These are phyloP conservation scores for Huntiella savannae DNA, from an alignment of 2,329 filamentous ascomycete genomes.

Conservation along the genomic window DNA sequence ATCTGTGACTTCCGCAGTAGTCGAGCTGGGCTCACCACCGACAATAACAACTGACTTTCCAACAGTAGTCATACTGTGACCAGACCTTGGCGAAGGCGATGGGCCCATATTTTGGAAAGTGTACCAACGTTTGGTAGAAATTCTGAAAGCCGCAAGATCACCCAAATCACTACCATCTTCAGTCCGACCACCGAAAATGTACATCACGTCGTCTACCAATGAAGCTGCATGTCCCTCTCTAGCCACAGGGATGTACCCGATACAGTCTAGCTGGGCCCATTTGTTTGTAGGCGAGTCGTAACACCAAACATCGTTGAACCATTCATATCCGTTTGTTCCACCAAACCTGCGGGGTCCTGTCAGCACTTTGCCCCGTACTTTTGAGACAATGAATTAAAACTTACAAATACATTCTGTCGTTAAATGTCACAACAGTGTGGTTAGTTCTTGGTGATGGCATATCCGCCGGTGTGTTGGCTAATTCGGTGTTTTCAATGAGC, in stretches of 20 bases:
- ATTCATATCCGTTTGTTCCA: conserved; percentile 83
- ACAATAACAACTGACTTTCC: conserved; percentile 84
- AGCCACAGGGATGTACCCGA: conserved; percentile 87
- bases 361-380: neutral
- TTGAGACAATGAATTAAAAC: conserved; percentile 18
- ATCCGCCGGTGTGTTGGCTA: conserved; percentile 22
- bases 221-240: conserved; percentile 89
- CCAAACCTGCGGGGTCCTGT: conserved; percentile 48
- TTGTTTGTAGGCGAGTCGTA: conserved; percentile 69
- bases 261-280: conserved; percentile 84
- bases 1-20: conserved; percentile 61
- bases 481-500: conserved; percentile 34
- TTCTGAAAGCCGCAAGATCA: conserved; percentile 64
- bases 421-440: conserved; percentile 77
- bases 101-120: conserved; percentile 99
- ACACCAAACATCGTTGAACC: conserved; percentile 99
- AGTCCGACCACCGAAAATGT: conserved; percentile 89
- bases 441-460: conserved; percentile 84
- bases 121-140: conserved; percentile 79
- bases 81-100: conserved; percentile 78
- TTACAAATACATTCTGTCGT: conserved; percentile 85
- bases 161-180: conserved; percentile 85
- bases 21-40: conserved; percentile 84
- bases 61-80: conserved; percentile 93
- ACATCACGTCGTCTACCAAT: conserved; percentile 95